A percentile compares a stretch with the other conserved stretches of the same genome.
These are phyloP conservation scores for Arthrinium phaeospermum DNA, from an alignment of 2,329 filamentous ascomycete genomes.

Conservation along the genomic window DNA sequence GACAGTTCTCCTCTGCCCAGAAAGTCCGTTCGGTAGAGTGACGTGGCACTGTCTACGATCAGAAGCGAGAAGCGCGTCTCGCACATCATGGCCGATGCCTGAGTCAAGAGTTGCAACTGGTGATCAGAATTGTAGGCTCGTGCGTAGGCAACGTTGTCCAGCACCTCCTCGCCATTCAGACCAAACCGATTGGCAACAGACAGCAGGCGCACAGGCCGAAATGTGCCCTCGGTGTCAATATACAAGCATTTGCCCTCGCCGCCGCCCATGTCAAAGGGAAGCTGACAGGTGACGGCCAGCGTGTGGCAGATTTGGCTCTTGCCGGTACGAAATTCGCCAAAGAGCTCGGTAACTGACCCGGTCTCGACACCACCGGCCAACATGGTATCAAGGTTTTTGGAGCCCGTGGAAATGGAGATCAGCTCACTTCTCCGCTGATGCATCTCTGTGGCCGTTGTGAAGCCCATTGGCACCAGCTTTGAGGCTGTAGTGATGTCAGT, in stretches of 20 bases:
- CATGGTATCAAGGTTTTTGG: slow-evolving; percentile 94
- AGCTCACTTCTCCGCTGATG: slow-evolving; percentile 95
- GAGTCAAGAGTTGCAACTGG: slow-evolving; percentile 91
- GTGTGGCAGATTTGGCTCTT: slow-evolving; percentile 99
- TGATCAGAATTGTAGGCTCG: slow-evolving; percentile 98
- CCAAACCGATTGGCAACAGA: slow-evolving; percentile 95
- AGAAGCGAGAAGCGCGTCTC: slow-evolving; percentile 97
- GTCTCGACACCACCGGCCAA: slow-evolving; percentile 95
- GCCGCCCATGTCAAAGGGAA: slow-evolving; percentile 98
- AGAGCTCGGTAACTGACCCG: slow-evolving; percentile 96
- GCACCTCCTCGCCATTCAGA: slow-evolving; percentile 92
- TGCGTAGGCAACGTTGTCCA: slow-evolving; percentile 98
- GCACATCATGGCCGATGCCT: slow-evolving; percentile 98
- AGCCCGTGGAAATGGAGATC: slow-evolving; percentile 97
- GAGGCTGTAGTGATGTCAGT: slow-evolving; percentile 64
- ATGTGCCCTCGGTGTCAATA: slow-evolving; percentile 98
- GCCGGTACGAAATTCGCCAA: slow-evolving; percentile 96
- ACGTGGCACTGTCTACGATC: slow-evolving; percentile 94
- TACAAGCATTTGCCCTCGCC: slow-evolving; percentile 98
- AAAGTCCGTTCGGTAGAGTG: slow-evolving; percentile 95
- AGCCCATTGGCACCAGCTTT: slow-evolving; percentile 97
- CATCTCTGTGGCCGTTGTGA: slow-evolving; percentile 99
- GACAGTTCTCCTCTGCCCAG: slow-evolving; percentile 95
- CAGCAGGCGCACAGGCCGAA: slow-evolving; percentile 87
- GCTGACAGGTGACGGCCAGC: slow-evolving; percentile 94